A percentile compares a stretch with the other conserved stretches of the same genome.
phyloP scores from a whole-genome alignment of 2,329 filamentous ascomycete species.

The Microascus cirrosus region DNA sequence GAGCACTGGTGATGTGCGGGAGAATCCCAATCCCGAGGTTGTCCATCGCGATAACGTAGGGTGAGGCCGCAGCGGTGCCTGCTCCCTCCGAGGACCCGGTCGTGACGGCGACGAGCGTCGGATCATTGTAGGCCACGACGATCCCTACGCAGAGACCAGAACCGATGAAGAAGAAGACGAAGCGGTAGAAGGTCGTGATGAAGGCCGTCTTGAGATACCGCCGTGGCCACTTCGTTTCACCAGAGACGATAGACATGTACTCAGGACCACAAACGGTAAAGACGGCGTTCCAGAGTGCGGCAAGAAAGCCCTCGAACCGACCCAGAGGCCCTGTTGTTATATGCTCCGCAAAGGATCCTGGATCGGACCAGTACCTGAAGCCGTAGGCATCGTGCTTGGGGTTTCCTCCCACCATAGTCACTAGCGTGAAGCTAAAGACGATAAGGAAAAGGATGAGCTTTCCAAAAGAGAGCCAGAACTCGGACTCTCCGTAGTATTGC shows the following conservation, averaged over 20 bases:
- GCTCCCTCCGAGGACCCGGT: conserved; percentile 24
- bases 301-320: conserved; percentile 59
- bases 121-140: conserved; percentile 53
- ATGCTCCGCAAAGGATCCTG: conserved; percentile 40
- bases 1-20: conserved; percentile 62
- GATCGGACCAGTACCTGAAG: conserved; percentile 57
- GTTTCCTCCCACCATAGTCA: conserved; percentile 71
- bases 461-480: conserved; percentile 55
- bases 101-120: conserved; percentile 29
- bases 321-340: conserved; percentile 49
- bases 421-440: conserved; percentile 62
- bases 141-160: conserved; percentile 57
- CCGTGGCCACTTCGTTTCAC: conserved; percentile 54
- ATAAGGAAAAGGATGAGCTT: conserved; percentile 57
- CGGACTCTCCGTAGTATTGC: conserved; percentile 56
- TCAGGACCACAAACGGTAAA: conserved; percentile 57
- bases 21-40: conserved; percentile 50
- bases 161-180: conserved; percentile 47
- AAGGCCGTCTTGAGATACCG: conserved; percentile 55
- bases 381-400: conserved; percentile 56
- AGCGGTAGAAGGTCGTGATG: conserved; percentile 62
- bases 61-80: conserved; percentile 37
- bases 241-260: conserved; percentile 58
- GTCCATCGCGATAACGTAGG: conserved; percentile 60
- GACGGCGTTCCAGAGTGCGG: conserved; percentile 51